Percentiles rank a stretch among this genome's conserved stretches.
Conservation (phyloP, 192 early-diverging fungal species). For the Lobulomyces angularis region DNA sequence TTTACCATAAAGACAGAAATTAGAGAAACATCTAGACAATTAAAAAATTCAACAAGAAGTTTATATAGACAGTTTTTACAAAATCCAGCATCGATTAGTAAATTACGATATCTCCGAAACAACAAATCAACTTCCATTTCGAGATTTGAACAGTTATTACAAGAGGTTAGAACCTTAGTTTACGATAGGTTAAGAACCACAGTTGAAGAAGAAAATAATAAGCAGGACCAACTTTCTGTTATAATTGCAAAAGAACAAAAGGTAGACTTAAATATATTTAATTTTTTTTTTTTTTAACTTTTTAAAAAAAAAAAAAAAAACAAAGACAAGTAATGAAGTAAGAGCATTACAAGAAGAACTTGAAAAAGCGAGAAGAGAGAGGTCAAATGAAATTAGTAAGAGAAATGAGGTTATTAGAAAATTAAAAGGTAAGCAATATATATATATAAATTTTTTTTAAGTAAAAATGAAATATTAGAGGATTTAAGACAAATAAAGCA, state of each 20-base stretch:
- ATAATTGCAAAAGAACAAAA: conserved; percentile 49
- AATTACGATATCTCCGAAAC: conserved; percentile 31
- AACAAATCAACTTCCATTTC: conserved; percentile 15
- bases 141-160: conserved; percentile 31
- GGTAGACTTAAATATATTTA: conserved; percentile 9
- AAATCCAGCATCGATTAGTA: conserved; percentile 23
- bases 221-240: conserved; percentile 31
- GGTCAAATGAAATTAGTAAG: conserved; percentile 34
- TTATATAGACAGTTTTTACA: conserved; percentile 31
- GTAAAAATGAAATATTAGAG: conserved; percentile 21
- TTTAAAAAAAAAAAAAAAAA: not conserved
- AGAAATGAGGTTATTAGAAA: conserved; percentile 39
- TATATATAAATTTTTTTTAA: too few relatives aligned
- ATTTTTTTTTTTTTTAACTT: conserved; percentile 4
- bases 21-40: conserved; percentile 18
- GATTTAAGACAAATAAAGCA: conserved; percentile 45
- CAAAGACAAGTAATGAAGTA: conserved; percentile 21
- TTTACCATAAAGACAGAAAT: conserved; percentile 18
- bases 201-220: conserved; percentile 40
- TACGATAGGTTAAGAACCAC: conserved; percentile 34
- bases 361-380: conserved; percentile 35
- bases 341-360: conserved; percentile 11
- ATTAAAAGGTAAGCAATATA: conserved; percentile 47
- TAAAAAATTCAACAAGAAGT: conserved; percentile 21
- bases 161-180: conserved; percentile 36